Evolutionary conservation across 768 basidiomycete species (phyloP), one percentile per base, ranked within the genome.

Genomic region (Hypholoma sublateritium): DNA sequence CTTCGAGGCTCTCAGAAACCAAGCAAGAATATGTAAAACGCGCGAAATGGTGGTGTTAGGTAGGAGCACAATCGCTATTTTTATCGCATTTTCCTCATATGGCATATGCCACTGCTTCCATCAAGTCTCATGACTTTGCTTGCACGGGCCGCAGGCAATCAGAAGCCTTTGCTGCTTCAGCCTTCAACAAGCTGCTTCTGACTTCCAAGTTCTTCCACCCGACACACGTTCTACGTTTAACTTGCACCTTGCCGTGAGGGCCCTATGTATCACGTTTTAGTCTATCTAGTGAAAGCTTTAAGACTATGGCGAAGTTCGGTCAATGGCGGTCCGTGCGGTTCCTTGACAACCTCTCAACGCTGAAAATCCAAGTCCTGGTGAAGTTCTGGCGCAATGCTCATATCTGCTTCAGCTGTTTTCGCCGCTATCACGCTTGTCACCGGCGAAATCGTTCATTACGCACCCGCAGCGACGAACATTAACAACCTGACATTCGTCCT

Each of bases 401-500:
- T 55, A n/a, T 19, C 52, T 32, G 22, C 25, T 28, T 55, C 56
- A 36, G 44, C 69, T 41, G 46, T 63, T 17, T 56, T 62, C 34
- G 54, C 60, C 4, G 62, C 58, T 5, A 49, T 56, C 9, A 48
- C 63, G 42, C 42, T 53, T 16, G 62, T 57, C 3, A 64, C 54
- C 46, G 62, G 55, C n/a, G 55, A 50, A 9, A 69, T 73, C 17
- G 61, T 71, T 12, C 71, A 79, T 57, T 80, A 75, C 49, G 73
- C 77, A 7, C 78, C 80, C 0, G 65, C 59, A 8, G 63, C 69
- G 17, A 75, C 67, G 41, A 71, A 73, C 34, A 66, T 74, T 63
- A 80, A 80, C 63, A 79, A 80, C 55, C 59, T 79, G 5, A 76
- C 77, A 0, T 77, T 74, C 58, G 77, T 62, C 2, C 53, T 81